These are phyloP conservation scores for Phylloporus arenicola DNA, from an alignment of 768 basidiomycete genomes.

Conservation along the genomic window DNA sequence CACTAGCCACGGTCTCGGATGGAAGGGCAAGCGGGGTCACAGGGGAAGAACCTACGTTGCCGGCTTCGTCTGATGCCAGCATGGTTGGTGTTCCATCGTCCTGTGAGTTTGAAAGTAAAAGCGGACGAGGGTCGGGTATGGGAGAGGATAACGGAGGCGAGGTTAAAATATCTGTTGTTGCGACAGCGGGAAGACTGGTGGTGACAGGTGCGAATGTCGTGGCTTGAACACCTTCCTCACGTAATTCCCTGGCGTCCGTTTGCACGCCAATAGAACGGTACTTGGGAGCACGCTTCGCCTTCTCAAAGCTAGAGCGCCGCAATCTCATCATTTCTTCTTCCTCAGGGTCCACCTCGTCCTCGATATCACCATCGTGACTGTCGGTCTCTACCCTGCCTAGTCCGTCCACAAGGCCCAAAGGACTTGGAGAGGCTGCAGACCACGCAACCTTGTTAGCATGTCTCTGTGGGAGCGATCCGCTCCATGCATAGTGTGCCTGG, in stretches of 20 bases:
- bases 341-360: constrained; percentile 62
- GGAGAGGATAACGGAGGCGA: constrained; percentile 1
- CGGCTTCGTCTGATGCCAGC: constrained; percentile 6
- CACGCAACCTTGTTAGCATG: constrained; percentile 62
- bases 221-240: constrained; percentile 58
- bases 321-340: constrained; percentile 34
- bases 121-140: constrained; percentile 14
- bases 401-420: constrained; percentile 26
- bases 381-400: constrained; percentile 52
- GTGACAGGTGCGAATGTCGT: constrained; percentile 13
- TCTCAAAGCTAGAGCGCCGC: constrained; percentile 30
- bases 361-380: constrained; percentile 79
- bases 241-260: constrained; percentile 52
- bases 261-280: constrained; percentile 71
- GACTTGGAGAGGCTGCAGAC: constrained; percentile 36
- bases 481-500: constrained; percentile 80
- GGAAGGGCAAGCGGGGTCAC: constrained; percentile 42
- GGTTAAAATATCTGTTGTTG: background rate
- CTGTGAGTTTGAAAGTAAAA: constrained; percentile 12
- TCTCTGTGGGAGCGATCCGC: constrained; percentile 70
- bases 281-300: constrained; percentile 26
- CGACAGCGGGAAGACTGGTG: background rate
- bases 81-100: constrained; percentile 9
- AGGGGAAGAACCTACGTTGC: constrained; percentile 3
- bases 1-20: constrained; percentile 46